Conservation (phyloP, 768 basidiomycete genomes). For the Phlegmacium glaucopus region DNA sequence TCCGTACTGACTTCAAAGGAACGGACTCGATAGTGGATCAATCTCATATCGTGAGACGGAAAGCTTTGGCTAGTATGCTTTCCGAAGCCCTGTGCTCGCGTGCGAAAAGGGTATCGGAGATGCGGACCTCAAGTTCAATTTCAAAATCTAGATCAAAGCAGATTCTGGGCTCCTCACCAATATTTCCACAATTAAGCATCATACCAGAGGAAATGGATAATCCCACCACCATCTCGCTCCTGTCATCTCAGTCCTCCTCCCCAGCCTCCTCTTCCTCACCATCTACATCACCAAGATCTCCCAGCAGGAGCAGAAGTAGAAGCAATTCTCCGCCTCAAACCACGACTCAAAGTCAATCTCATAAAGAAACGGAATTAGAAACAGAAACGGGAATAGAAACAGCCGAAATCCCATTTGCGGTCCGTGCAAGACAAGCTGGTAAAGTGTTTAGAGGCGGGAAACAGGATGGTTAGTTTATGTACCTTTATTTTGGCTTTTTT, state of each 20-base stretch:
- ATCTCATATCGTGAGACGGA: slow-evolving; percentile 21
- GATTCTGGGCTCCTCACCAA: slow-evolving; percentile 2
- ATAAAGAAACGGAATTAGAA: not conserved
- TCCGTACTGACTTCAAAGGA: slow-evolving; percentile 27
- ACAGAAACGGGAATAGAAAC: slow-evolving; percentile 13
- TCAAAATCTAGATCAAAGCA: not conserved
- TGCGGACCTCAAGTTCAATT: slow-evolving; percentile 17
- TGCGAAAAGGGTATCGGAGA: slow-evolving; percentile 66
- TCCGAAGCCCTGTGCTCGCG: slow-evolving; percentile 81
- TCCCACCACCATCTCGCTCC: not conserved
- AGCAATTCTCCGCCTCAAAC: too few species aligned
- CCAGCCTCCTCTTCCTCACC: not conserved
- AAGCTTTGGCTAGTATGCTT: slow-evolving; percentile 64
- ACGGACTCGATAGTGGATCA: not conserved
- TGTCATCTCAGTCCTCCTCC: slow-evolving; percentile 4
- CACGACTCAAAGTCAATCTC: too few species aligned
- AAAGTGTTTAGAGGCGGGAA: slow-evolving; percentile 77
- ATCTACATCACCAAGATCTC: not conserved
- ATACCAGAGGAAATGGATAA: slow-evolving; percentile 9
- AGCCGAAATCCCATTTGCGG: slow-evolving; percentile 77
- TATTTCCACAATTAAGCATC: slow-evolving; percentile 9
- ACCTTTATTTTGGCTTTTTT: not conserved
- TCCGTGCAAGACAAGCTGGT: slow-evolving; percentile 74
- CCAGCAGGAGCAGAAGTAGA: too few species aligned
- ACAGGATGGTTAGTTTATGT: slow-evolving; percentile 59